phyloP scores from a whole-genome alignment of 352 stramenopile species.

The Phytophthora sp. region DNA sequence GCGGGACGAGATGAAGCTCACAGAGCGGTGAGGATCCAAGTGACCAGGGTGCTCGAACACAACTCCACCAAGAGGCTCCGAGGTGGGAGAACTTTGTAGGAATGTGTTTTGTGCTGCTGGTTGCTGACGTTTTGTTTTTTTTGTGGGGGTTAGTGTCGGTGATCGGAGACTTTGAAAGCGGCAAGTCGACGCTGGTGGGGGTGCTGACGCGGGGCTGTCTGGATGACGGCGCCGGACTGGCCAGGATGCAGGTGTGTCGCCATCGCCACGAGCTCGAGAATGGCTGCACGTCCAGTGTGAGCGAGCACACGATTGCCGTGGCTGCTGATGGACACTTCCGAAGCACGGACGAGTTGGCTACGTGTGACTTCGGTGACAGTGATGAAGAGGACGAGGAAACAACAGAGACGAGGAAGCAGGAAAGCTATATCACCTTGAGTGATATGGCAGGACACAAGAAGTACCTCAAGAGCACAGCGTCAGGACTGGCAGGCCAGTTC shows the following conservation, averaged over 20 bases:
- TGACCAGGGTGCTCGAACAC: constrained; percentile 57
- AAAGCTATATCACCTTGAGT: constrained; percentile 66
- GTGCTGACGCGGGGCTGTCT: constrained; percentile 86
- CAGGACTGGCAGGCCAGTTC: constrained; percentile 82
- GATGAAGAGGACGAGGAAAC: constrained; percentile 33
- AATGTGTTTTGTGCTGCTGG: background rate
- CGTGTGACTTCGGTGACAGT: constrained; percentile 57
- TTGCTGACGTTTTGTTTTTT: background rate
- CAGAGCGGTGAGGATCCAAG: constrained; percentile 54
- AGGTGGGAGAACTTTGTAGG: constrained; percentile 36
- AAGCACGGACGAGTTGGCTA: constrained; percentile 51
- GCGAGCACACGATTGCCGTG: constrained; percentile 84
- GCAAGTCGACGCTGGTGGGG: constrained; percentile 91
- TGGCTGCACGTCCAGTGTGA: constrained; percentile 88
- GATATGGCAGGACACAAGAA: constrained; percentile 87
- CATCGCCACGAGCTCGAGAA: constrained; percentile 92
- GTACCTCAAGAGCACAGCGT: constrained; percentile 91
- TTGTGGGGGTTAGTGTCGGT: constrained; percentile 62
- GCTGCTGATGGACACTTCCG: constrained; percentile 67
- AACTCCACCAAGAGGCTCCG: constrained; percentile 67
- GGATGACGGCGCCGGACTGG: constrained; percentile 86
- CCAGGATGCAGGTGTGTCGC: constrained; percentile 90
- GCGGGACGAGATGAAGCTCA: constrained; percentile 36
- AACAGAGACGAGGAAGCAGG: constrained; percentile 23
- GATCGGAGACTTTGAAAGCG: constrained; percentile 86